phyloP scores from a whole-genome alignment of 352 stramenopile species.

The Pythium biforme region DNA sequence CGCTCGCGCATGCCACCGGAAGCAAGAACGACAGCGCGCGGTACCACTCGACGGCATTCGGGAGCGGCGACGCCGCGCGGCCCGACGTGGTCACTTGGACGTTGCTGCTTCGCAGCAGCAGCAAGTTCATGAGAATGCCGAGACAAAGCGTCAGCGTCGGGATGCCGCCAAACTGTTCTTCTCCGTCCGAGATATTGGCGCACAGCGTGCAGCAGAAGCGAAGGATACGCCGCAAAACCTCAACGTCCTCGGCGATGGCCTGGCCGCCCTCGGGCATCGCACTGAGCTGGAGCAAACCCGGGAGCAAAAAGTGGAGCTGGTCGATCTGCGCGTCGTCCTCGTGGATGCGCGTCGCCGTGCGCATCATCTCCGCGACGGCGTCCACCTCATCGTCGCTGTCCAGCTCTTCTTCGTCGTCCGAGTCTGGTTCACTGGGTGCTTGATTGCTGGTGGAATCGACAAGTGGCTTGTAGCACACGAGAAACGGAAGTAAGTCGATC shows the following conservation, averaged over 20 bases:
- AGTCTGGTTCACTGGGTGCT: slow-evolving; percentile 15
- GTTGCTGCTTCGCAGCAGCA: slow-evolving; percentile 57
- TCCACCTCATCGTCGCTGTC: slow-evolving; percentile 77
- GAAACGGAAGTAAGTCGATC: slow-evolving; percentile 72
- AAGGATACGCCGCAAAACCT: slow-evolving; percentile 67
- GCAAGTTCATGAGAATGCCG: slow-evolving; percentile 76
- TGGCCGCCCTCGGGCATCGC: slow-evolving; percentile 54
- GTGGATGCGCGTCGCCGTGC: slow-evolving; percentile 34
- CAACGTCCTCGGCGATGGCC: slow-evolving; percentile 53
- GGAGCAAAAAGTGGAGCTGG: slow-evolving; percentile 78
- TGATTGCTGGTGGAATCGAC: slow-evolving; percentile 16
- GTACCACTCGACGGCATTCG: slow-evolving; percentile 67
- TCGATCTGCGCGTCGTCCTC: slow-evolving; percentile 47
- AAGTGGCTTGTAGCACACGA: slow-evolving; percentile 73
- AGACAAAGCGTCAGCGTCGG: slow-evolving; percentile 75
- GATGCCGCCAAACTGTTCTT: slow-evolving; percentile 47
- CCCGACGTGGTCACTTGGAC: slow-evolving; percentile 22
- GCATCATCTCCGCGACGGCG: slow-evolving; percentile 41
- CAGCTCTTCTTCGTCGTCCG: slow-evolving; percentile 52
- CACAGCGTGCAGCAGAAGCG: slow-evolving; percentile 77
- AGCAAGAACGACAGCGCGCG: slow-evolving; percentile 69
- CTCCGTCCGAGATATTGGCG: slow-evolving; percentile 45
- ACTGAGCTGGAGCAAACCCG: slow-evolving; percentile 78
- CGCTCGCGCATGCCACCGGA: slow-evolving; percentile 69
- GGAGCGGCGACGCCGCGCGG: slow-evolving; percentile 25